These are phyloP conservation scores for Blastosporella zonata DNA, from an alignment of 1,284 basidiomycete species.

Conservation along the genomic window DNA sequence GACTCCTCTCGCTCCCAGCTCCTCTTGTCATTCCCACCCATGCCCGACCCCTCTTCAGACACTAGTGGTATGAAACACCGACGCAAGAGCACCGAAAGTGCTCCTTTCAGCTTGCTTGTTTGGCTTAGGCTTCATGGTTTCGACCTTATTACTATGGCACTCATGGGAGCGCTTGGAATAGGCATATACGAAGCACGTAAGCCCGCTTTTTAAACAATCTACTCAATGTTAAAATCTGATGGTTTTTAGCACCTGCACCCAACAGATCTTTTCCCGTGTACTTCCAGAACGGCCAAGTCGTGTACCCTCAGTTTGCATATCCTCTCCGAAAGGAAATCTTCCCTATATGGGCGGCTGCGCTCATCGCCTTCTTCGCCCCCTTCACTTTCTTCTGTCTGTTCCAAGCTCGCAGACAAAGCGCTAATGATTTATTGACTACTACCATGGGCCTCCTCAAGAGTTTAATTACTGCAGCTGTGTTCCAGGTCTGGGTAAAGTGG, in stretches of 20 bases:
- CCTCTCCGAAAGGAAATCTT: constrained; percentile 50
- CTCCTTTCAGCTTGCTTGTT: constrained; percentile 31
- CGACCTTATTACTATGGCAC: constrained; percentile 46
- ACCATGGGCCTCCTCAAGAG: constrained; percentile 53
- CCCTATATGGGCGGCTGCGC: constrained; percentile 50
- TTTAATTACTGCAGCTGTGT: constrained; percentile 34
- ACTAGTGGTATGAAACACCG: background rate
- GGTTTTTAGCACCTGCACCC: constrained; percentile 36
- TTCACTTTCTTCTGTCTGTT: constrained; percentile 50
- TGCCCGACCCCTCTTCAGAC: background rate
- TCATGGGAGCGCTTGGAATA: constrained; percentile 44
- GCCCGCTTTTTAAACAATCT: constrained; percentile 9
- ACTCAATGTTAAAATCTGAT: background rate
- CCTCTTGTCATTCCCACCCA: background rate
- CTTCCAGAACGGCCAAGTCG: constrained; percentile 36
- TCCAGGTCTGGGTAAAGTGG: constrained; percentile 56
- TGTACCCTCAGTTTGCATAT: constrained; percentile 38
- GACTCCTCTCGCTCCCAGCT: background rate
- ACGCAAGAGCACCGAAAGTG: background rate
- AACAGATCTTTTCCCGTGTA: constrained; percentile 38
- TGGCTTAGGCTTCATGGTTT: constrained; percentile 43
- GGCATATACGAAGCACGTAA: constrained; percentile 47
- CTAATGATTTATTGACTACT: constrained; percentile 46
- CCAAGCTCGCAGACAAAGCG: constrained; percentile 43
- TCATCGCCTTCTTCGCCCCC: constrained; percentile 52